These are phyloP conservation scores for Metschnikowia reukaufii DNA, from an alignment of 805 yeast species.

Conservation along the genomic window DNA sequence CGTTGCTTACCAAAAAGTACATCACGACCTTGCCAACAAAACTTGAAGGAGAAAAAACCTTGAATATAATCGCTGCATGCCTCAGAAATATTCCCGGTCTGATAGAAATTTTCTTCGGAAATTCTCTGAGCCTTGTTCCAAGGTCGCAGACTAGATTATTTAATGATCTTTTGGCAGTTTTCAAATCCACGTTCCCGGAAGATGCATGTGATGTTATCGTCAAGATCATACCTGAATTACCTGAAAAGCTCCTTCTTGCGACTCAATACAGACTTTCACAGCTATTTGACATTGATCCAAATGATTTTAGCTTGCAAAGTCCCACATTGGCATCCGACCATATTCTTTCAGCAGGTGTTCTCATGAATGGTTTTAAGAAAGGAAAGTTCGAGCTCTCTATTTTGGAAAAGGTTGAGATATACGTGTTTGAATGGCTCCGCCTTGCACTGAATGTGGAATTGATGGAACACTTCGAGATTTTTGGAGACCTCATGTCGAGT, in stretches of 20 bases:
- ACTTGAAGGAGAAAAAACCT: not conserved
- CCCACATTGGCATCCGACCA: constrained; percentile 3
- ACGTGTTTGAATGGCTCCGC: constrained; percentile 5
- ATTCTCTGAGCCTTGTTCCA: not conserved
- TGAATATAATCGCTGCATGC: constrained; percentile 2
- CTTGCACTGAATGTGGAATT: not conserved
- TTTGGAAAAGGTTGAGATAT: not conserved
- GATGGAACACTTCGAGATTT: not conserved
- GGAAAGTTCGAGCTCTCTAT: not conserved
- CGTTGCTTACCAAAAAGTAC: not conserved
- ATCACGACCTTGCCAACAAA: not conserved
- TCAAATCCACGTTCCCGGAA: not conserved
- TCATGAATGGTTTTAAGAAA: not conserved
- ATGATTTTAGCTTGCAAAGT: not conserved
- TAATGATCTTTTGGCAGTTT: not conserved
- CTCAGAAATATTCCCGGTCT: not conserved
- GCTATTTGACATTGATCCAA: not conserved
- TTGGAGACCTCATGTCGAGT: constrained; percentile 2
- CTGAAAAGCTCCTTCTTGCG: not conserved
- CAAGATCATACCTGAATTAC: not conserved
- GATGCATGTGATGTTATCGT: not conserved
- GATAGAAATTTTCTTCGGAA: constrained; percentile 2
- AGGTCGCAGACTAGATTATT: not conserved
- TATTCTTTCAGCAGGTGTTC: constrained; percentile 4
- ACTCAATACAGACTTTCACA: constrained; percentile 1